These are phyloP conservation scores for Cryptococcus wingfieldii DNA, from an alignment of 1,284 basidiomycete species.

Conservation along the genomic window DNA sequence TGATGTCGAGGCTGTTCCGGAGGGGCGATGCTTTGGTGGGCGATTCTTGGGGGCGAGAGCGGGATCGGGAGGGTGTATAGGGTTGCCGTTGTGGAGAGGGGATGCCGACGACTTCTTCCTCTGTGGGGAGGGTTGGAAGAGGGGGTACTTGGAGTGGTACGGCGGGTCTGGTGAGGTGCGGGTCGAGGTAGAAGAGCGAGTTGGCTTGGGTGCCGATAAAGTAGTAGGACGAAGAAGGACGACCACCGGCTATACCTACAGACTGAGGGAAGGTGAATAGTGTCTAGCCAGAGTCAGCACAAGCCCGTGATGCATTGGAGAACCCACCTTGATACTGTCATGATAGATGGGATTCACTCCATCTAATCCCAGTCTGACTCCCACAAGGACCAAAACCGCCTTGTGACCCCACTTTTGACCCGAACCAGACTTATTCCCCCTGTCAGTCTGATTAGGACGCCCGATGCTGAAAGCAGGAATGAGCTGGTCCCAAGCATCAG, in stretches of 20 bases:
- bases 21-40: too few species aligned
- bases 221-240: slow-evolving; percentile 94
- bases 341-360: slow-evolving; percentile 94
- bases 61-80: too few species aligned
- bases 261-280: slow-evolving; percentile 91
- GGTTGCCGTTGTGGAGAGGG: too few species aligned
- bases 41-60: too few species aligned
- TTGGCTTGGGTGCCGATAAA: slow-evolving; percentile 90
- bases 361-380: slow-evolving; percentile 81
- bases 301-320: not conserved
- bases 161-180: slow-evolving; percentile 80
- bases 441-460: not conserved
- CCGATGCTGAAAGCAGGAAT: not conserved
- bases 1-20: too few species aligned
- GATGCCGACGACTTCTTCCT: slow-evolving; percentile 17
- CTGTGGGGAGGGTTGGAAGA: not conserved
- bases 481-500: slow-evolving; percentile 25
- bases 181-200: slow-evolving; percentile 91
- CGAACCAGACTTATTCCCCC: not conserved
- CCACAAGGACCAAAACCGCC: slow-evolving; percentile 82
- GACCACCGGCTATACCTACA: slow-evolving; percentile 91
- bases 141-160: slow-evolving; percentile 68
- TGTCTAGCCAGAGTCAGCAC: slow-evolving; percentile 52
- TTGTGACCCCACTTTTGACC: slow-evolving; percentile 65
- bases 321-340: slow-evolving; percentile 81